These are phyloP conservation scores for Penicillium cosmopolitanum DNA, from an alignment of 495 filamentous ascomycete species.

Conservation along the genomic window DNA sequence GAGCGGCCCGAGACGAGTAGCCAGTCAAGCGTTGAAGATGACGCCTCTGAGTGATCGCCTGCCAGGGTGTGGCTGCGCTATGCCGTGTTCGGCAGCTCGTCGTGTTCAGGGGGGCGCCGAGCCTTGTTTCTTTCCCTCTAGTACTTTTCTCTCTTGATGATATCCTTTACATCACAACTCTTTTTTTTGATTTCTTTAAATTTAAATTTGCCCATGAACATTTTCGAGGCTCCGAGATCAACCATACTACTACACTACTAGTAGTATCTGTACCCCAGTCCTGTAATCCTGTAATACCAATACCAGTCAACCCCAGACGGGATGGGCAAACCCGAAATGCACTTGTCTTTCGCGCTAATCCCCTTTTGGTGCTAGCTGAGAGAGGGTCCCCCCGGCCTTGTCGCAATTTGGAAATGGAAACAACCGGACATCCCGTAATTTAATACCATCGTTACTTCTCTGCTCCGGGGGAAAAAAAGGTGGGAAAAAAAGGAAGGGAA, in stretches of 20 bases:
- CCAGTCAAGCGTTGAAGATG: neutral
- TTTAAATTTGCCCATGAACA: neutral
- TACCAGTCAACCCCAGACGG: neutral
- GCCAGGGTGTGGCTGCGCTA: slow-evolving; percentile 8
- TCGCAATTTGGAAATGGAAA: slow-evolving; percentile 20
- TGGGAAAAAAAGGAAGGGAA: slow-evolving; percentile 9
- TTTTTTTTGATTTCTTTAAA: neutral
- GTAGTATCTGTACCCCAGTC: neutral
- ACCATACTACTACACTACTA: neutral
- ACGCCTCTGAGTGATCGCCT: slow-evolving; percentile 5
- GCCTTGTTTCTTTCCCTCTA: too few species aligned
- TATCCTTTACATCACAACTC: neutral
- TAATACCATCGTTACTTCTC: neutral
- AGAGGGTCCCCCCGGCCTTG: slow-evolving; percentile 7
- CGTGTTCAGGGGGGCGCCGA: neutral
- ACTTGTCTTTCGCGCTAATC: neutral
- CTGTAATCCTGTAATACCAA: neutral
- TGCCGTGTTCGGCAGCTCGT: slow-evolving; percentile 1
- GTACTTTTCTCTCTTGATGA: neutral
- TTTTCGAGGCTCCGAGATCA: neutral
- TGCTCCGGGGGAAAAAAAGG: neutral
- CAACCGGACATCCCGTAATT: slow-evolving; percentile 13
- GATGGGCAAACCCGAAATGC: neutral
- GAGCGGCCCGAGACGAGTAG: neutral
- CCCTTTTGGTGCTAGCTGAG: neutral